Evolutionary conservation across 2,329 filamentous ascomycete species (phyloP), one percentile per base, ranked within the genome.

Genomic region (Penicillium sp.): DNA sequence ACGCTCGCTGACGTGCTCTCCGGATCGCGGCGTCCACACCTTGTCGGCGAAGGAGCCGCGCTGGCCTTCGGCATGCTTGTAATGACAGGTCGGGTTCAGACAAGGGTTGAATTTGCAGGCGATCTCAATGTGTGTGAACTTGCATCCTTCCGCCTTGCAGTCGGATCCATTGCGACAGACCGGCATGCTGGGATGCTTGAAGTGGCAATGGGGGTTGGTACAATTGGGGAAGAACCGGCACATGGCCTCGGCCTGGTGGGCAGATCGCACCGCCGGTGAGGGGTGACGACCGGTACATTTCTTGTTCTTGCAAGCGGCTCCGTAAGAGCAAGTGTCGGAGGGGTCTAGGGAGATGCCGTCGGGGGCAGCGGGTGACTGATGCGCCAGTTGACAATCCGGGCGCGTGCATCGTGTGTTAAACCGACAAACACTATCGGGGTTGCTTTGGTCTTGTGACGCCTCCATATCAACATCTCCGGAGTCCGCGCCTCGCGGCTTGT

Each of bases 211-310:
- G 8, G 87, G 83, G 72, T 97, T 97, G 46, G 90, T 88, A 79
- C 92, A 96, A 76, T 95, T 90, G 54, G 92, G 91, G 73, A 85
- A 96, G 80, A 92, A 96, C 69, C 88, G 90, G 83, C 92, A 96
- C 67, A 95, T 88, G 72, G 89, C 86, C 72, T 94, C 89, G 55
- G 86, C 83, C 75, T 96, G 89, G 70, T 93, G 90, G 24, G 87
- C 86, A 48, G 84, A 77, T 71, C 86, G 90, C 63, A 89, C 83
- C 5, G 93, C 92, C 1, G 94, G 94, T 6, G 92, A 97, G 2
- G 94, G 94, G 73, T 99, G 94, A 55, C 91, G 89, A 29, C 84
- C 92, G 8, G 89, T 89, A 69, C 94, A 99, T 77, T 97, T 97
- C 67, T 85, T 83, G 80, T 97, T 99, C 77, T 94, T 96, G 84